Evolutionary conservation across 805 yeast species (phyloP), one percentile per base, ranked within the genome.

Genomic region (Myxozyma lipomycoides): DNA sequence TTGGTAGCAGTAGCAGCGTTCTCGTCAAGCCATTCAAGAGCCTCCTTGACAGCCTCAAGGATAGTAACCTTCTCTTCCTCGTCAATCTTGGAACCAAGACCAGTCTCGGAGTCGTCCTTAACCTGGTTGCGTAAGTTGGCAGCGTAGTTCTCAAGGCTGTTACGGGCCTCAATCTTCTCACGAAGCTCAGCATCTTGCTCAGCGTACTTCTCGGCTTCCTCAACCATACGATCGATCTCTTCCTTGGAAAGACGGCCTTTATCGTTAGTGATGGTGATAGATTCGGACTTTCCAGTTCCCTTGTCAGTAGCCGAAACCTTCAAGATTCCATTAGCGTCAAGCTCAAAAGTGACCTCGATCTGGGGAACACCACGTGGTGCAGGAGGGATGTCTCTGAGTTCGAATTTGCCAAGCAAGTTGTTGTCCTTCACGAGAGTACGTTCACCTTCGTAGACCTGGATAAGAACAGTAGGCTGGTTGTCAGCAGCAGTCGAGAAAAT

Each of bases 331-430:
- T 90, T 90, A 61, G 97, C 96, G 74, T 90, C 97, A 66, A 90
- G 78, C 73, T 90, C 97, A 69, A 90, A 90, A 64, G 96, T 90
- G 63, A 90, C 97, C 79, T 90, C 97, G 67, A 90, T 84, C 78
- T 89, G 96, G 69, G 97, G 97, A 61, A 86, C 95, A 79, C 97
- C 97, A 77, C 96, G 88, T 76, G 96, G 96, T 41, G 96, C 96
- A 62, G 96, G 96, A 67, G 97, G 97, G 61, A 90, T 90, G 72
- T 96, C 96, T 61, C 91, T 74, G 67, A 90, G 83, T 76, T 90
- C 97, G 74, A 90, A 90, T 77, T 90, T 90, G 79, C 97, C 98
- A 67, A 90, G 83, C 72, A 89, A 74, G 81, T 89, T 90, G 83
- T 90, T 90, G 73, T 90, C 97, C 77, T 83, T 86, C 51, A 96